Percentiles rank a stretch among this genome's conserved stretches.
phyloP scores from a whole-genome alignment of 495 filamentous ascomycete genomes.

The Corynascus novoguineensis region DNA sequence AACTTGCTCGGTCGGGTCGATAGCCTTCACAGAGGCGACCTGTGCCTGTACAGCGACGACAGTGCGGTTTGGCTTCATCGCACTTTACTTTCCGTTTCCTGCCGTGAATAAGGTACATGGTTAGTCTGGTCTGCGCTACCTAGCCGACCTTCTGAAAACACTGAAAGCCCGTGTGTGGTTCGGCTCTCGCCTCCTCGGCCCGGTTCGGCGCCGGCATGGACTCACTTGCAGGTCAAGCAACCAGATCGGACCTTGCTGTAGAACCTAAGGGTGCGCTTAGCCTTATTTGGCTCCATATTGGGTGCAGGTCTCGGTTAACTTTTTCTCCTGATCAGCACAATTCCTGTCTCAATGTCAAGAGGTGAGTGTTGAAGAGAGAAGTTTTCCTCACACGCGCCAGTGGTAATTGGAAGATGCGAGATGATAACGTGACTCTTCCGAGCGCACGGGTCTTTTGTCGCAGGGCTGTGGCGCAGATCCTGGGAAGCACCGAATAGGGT shows the following conservation, averaged over 20 bases:
- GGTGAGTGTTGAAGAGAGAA: neutral
- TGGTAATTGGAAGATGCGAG: too few species aligned
- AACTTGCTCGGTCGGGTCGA: neutral
- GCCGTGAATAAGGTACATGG: neutral
- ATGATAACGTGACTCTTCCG: neutral
- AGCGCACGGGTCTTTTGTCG: neutral
- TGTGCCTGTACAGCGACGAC: conserved; percentile 42
- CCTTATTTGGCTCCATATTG: neutral
- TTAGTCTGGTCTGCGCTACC: neutral
- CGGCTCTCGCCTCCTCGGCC: too few species aligned
- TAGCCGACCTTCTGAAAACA: too few species aligned
- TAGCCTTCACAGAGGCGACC: conserved; percentile 47
- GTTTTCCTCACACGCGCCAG: neutral
- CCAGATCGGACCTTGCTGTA: conserved; percentile 18
- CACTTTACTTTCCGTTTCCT: conserved; percentile 52
- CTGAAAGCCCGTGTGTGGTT: too few species aligned
- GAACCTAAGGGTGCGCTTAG: neutral
- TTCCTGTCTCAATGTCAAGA: too few species aligned
- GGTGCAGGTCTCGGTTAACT: too few species aligned
- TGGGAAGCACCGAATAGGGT: neutral
- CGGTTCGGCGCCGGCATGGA: too few species aligned
- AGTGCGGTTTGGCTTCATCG: conserved; percentile 47
- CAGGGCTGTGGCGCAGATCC: neutral
- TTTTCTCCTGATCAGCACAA: too few species aligned
- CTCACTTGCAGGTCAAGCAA: conserved; percentile 24